Base-by-base conservation (phyloP, 2,329 filamentous ascomycete species). In the Metarhizium brunneum region DNA sequence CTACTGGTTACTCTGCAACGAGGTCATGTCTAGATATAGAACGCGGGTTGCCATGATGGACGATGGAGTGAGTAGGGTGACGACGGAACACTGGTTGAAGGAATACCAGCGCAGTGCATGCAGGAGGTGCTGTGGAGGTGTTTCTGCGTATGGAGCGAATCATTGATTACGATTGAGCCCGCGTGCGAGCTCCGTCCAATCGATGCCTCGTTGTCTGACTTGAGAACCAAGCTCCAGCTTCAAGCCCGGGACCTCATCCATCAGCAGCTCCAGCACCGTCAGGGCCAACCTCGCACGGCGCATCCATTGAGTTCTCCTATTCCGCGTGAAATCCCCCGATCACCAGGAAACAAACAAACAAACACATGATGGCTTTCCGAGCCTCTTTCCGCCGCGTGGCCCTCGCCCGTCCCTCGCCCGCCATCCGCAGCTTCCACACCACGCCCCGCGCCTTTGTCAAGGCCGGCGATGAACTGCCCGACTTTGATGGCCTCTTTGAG, bases 381-480 rank as follows among this genome's bases (percentile, higher is more conserved):
- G 57, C 63, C 52, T 64, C 69, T 47, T 57, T 71, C 49, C 68
- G 71, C 54, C 70, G 67, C 43, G 59, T 65, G 49, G 65, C 65
- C 43, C 61, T 68, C 54, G 62, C 66, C 49, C 65, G 66, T 47
- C 65, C 71, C 53, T 57, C 65, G 40, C 47, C 61, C 25, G 57
- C 60, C 5, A 55, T 61, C 29, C 71, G 73, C 57, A 63, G 63
- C 63, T 92, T 92, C 76, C 86, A 90, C 75, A 75, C 78, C 60
- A 83, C 85, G 40, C 72, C 80, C 50, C 78, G 78, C 50, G 76
- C 76, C 47, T 75, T 82, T 61, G 87, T 97, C 68, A 81, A 87
- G 65, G 84, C 84, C 58, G 92, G 92, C 66, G 91, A 96, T 70
- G 74, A 79, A 62, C 78, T 97, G 55, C 94, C 92, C 48, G 75